Evolutionary conservation across 2,329 filamentous ascomycete species (phyloP).

Genomic region (Ophiognomonia clavigignenti-juglandacearum): DNA sequence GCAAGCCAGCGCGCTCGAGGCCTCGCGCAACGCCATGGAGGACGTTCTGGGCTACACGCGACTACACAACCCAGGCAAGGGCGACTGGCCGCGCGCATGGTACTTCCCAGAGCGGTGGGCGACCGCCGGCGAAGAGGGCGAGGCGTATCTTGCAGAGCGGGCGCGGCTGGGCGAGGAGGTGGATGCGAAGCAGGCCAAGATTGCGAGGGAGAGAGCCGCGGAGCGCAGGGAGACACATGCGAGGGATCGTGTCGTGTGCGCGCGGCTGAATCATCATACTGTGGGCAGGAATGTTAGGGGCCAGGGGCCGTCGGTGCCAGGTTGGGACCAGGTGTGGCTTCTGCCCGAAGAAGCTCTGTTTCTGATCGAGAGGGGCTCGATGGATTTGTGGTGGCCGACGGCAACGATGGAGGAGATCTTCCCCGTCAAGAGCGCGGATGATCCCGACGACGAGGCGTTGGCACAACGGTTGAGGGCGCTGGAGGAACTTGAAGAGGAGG

Average conservation of each 20-base stretch:
- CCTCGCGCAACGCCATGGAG: constrained; percentile 83
- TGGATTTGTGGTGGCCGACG: constrained; percentile 82
- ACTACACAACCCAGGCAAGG: constrained; percentile 59
- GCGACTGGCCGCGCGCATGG: constrained; percentile 63
- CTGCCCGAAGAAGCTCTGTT: constrained; percentile 90
- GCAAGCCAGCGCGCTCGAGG: constrained; percentile 72
- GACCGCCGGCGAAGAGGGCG: constrained; percentile 19
- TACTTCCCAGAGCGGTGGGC: constrained; percentile 63
- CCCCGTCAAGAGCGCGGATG: constrained; percentile 24
- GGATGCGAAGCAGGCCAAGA: constrained; percentile 32
- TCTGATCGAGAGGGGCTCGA: constrained; percentile 76
- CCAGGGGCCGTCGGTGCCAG: constrained; percentile 47
- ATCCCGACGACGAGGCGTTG: constrained; percentile 15
- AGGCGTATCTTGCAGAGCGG: not conserved
- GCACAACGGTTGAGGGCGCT: constrained; percentile 20
- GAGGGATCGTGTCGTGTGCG: constrained; percentile 54
- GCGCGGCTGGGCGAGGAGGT: constrained; percentile 9
- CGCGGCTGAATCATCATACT: constrained; percentile 67
- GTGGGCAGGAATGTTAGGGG: constrained; percentile 63
- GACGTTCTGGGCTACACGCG: constrained; percentile 76
- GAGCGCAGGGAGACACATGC: constrained; percentile 24
- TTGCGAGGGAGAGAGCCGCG: constrained; percentile 7
- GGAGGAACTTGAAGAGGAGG: constrained; percentile 28
- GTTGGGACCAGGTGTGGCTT: constrained; percentile 69
- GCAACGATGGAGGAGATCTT: constrained; percentile 45